Conservation (phyloP, 805 yeast species). For the Wickerhamiella kurtzmanii region DNA sequence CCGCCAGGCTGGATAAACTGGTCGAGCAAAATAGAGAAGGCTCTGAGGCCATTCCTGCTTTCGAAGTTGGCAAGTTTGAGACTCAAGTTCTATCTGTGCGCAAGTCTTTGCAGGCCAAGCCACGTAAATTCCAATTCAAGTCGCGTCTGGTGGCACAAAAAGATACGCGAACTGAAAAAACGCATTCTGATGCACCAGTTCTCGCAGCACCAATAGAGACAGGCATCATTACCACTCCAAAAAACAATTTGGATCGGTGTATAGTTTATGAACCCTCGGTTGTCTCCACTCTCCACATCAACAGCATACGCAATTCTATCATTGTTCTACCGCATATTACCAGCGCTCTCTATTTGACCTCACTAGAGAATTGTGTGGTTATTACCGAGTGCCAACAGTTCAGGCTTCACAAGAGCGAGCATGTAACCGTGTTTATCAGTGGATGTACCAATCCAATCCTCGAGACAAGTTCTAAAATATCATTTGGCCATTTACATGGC, state of each 20-base stretch:
- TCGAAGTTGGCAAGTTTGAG: not conserved
- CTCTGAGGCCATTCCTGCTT: not conserved
- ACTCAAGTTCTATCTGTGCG: not conserved
- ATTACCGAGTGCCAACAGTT: conserved; percentile 20
- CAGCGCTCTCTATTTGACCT: conserved; percentile 18
- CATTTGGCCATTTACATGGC: conserved; percentile 14
- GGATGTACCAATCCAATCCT: conserved; percentile 23
- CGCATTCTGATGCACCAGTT: not conserved
- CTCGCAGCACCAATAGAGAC: not conserved
- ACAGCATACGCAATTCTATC: conserved; percentile 12
- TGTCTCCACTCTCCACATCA: conserved; percentile 8
- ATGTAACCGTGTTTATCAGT: conserved; percentile 13
- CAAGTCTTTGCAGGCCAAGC: not conserved
- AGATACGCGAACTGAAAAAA: not conserved
- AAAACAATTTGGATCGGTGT: not conserved
- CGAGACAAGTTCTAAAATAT: conserved; percentile 16
- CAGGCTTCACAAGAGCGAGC: conserved; percentile 19
- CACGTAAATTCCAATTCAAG: conserved; percentile 9
- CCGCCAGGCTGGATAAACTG: not conserved
- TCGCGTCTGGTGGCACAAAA: not conserved
- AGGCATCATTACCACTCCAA: not conserved
- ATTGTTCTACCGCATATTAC: conserved; percentile 12
- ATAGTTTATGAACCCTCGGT: conserved; percentile 1
- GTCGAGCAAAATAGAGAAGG: not conserved
- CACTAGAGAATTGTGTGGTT: conserved; percentile 12